A percentile compares a stretch with the other conserved stretches of the same genome.
Conservation (phyloP, 2,329 filamentous ascomycete species). For the Fusarium chaquense region DNA sequence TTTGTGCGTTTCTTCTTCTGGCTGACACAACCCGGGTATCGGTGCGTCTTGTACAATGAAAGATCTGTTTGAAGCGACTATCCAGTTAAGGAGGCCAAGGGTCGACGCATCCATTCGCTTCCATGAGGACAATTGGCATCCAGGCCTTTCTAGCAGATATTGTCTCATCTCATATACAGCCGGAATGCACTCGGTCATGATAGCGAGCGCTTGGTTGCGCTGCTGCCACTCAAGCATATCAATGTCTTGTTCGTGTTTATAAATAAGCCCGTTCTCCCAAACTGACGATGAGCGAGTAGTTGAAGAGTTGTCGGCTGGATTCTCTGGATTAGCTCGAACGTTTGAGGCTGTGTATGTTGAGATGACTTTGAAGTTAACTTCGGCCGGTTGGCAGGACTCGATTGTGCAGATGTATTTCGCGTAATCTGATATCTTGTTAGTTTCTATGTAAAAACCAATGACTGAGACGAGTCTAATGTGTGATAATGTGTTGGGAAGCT, state of each 20-base stretch:
- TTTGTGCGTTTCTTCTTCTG: conserved; percentile 35
- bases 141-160: conserved; percentile 58
- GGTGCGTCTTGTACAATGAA: conserved; percentile 81
- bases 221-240: conserved; percentile 31
- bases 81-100: conserved; percentile 81
- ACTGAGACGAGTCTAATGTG: neutral
- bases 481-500: neutral
- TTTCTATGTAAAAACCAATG: neutral
- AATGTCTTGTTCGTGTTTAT: conserved; percentile 43
- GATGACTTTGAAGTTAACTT: conserved; percentile 32
- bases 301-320: neutral
- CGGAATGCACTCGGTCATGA: conserved; percentile 71
- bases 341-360: conserved; percentile 13
- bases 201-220: conserved; percentile 49
- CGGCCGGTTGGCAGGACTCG: conserved; percentile 6
- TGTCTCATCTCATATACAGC: conserved; percentile 68
- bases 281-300: neutral
- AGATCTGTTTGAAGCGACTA: conserved; percentile 89
- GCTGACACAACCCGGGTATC: conserved; percentile 38
- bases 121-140: conserved; percentile 57
- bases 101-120: conserved; percentile 73
- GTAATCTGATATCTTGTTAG: conserved; percentile 24
- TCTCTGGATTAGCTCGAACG: neutral
- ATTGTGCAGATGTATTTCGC: conserved; percentile 39
- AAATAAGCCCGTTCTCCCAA: conserved; percentile 41